phyloP scores from a whole-genome alignment of 768 basidiomycete species.

The Hydnomerulius pinastri region DNA sequence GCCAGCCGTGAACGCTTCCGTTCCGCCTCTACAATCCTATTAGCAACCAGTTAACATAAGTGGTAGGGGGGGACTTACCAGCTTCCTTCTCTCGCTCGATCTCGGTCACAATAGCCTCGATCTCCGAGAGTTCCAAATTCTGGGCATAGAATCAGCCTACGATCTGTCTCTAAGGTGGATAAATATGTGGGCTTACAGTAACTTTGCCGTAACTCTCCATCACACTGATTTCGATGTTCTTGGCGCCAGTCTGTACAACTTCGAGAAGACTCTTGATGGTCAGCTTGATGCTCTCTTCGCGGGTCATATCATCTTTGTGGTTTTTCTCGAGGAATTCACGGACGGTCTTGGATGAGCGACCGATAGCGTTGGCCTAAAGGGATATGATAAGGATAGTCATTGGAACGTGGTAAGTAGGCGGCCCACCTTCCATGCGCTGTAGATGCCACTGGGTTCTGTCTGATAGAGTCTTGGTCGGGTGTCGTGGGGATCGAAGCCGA shows the following conservation, averaged over 20 bases:
- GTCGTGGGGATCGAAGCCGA: constrained; percentile 96
- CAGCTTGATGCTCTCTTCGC: constrained; percentile 91
- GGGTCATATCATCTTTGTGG: constrained; percentile 85
- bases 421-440: constrained; percentile 95
- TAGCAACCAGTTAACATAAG: not conserved
- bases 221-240: constrained; percentile 98
- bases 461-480: constrained; percentile 86
- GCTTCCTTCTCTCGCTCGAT: constrained; percentile 99
- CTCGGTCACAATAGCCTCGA: constrained; percentile 87
- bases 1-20: constrained; percentile 88
- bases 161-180: not conserved
- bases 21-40: constrained; percentile 74
- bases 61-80: constrained; percentile 45
- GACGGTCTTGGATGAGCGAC: constrained; percentile 96
- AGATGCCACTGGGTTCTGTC: constrained; percentile 97
- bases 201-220: constrained; percentile 96
- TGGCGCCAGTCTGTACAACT: constrained; percentile 99
- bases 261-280: constrained; percentile 95
- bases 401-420: not conserved
- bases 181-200: constrained; percentile 56
- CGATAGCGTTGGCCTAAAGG: constrained; percentile 91
- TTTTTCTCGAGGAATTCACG: constrained; percentile 99
- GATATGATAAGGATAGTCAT: not conserved
- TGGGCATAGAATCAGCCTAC: constrained; percentile 31
- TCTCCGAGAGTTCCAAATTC: constrained; percentile 86